Percentiles rank a stretch among this genome's conserved stretches.
These are phyloP conservation scores for Venturia asperata DNA, from an alignment of 2,329 filamentous ascomycete genomes.

Conservation along the genomic window DNA sequence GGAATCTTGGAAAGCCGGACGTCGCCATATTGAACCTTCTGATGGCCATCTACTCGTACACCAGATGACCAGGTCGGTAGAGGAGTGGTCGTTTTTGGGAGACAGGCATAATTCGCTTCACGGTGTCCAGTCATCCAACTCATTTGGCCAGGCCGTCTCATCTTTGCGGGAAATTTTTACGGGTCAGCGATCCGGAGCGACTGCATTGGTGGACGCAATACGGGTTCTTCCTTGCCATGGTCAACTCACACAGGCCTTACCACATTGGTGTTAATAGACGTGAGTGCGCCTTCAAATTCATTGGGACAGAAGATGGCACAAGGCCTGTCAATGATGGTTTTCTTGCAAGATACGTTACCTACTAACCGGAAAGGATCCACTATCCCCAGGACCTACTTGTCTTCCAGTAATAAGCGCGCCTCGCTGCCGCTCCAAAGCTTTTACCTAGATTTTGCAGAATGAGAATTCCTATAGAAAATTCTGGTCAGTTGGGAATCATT, in stretches of 20 bases:
- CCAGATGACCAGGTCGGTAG: no score
- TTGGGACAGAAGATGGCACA: not conserved
- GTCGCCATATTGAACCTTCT: no score
- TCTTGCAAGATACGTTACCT: not conserved
- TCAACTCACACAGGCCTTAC: not conserved
- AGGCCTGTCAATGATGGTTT: not conserved
- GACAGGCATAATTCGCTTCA: not conserved
- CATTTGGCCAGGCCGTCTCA: not conserved
- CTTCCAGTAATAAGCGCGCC: not conserved
- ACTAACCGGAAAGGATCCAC: not conserved
- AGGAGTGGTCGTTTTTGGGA: no score
- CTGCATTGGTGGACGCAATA: not conserved
- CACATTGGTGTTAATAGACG: not conserved
- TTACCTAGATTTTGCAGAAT: not conserved
- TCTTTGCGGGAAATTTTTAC: not conserved
- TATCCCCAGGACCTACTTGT: not conserved
- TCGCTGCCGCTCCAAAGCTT: not conserved
- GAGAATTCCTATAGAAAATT: not conserved
- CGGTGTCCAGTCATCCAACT: not conserved
- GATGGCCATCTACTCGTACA: no score
- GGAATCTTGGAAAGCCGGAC: no score
- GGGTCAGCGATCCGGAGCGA: not conserved
- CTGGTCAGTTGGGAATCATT: not conserved
- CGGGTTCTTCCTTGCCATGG: not conserved
- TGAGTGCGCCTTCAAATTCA: not conserved